Evolutionary conservation across 768 basidiomycete genomes (phyloP).

Genomic region (Fistulinella prunicolor): DNA sequence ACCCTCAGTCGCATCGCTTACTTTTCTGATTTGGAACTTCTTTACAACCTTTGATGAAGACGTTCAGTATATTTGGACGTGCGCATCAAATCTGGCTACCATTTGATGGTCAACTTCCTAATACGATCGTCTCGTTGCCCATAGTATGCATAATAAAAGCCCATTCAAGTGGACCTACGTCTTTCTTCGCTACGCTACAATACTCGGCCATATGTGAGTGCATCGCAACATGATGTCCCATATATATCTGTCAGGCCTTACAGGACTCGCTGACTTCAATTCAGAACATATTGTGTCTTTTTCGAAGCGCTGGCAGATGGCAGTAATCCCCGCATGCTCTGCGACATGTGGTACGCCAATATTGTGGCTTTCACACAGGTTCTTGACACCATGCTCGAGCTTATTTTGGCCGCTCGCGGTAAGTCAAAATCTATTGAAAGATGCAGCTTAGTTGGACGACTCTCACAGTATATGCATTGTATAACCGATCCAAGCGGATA

Average conservation of each 20-base stretch:
- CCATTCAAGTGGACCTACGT: conserved; percentile 32
- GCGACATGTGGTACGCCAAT: conserved; percentile 12
- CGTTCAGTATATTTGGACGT: conserved; percentile 22
- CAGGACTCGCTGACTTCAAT: background rate
- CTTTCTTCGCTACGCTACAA: conserved; percentile 23
- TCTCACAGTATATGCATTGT: conserved; percentile 17
- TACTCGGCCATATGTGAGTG: conserved; percentile 22
- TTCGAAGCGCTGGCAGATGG: conserved; percentile 8
- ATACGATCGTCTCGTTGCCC: background rate
- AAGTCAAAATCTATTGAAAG: background rate
- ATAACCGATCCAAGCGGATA: conserved; percentile 15
- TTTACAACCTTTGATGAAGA: conserved; percentile 19
- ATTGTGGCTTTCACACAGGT: conserved; percentile 1
- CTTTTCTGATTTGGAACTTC: conserved; percentile 12
- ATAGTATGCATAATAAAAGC: conserved; percentile 23
- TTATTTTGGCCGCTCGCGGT: conserved; percentile 19
- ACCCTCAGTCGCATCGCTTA: conserved; percentile 17
- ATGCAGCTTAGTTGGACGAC: background rate
- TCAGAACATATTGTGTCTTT: conserved; percentile 16
- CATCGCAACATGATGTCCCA: background rate
- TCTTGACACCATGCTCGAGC: conserved; percentile 11
- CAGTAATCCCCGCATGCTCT: conserved; percentile 7
- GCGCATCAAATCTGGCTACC: conserved; percentile 2
- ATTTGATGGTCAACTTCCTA: background rate
- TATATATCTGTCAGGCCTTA: no score